Evolutionary conservation across 805 yeast species (phyloP), one percentile per base, ranked within the genome.

Genomic region (Spathaspora girioi): DNA sequence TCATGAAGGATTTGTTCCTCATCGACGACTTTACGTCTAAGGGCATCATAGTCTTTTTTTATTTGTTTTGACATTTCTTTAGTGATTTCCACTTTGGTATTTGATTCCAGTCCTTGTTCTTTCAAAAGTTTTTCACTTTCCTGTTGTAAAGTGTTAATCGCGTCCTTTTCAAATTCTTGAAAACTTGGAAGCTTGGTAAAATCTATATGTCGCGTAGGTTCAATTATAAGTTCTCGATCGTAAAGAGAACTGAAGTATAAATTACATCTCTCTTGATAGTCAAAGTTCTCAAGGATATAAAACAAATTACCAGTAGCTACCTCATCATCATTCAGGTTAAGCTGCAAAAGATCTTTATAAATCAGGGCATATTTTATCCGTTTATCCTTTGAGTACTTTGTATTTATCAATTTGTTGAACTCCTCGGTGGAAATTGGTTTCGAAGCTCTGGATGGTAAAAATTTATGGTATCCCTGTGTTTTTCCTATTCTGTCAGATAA

Each of bases 1-100:
- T 63, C 61, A 51, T 65, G 68, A 9, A 67, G 42, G 1, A 38
- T 32, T 43, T 62, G 65, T 45, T 69, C 59, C 31, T 65, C 52
- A 10, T 46, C 15, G 2, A 43, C 50, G n/a, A 54, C 51, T n/a
- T 48, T 47, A 3, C 14, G 15, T 15, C 50, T 45, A 8, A 46
- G 44, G 17, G 32, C 26, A 10, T 50, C 45, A 19, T 43, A 54
- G 2, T 45, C 26, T 17, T 51, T 42, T 5, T 45, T 41, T 4
- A 52, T 31, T 18, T 52, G 44, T 12, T 42, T 23, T 15, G 47
- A 15, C 3, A 52, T 50, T 11, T 48, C 46, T 23, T 53, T 51
- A 10, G 46, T 45, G 5, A 49, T 27, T 19, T 19, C 12, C 7
- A 38, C 11, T 32, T 35, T 35, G 4, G 46, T 27, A 14, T 40